These are phyloP conservation scores for Hanseniaspora meyeri DNA, from an alignment of 805 yeast genomes.

Conservation along the genomic window DNA sequence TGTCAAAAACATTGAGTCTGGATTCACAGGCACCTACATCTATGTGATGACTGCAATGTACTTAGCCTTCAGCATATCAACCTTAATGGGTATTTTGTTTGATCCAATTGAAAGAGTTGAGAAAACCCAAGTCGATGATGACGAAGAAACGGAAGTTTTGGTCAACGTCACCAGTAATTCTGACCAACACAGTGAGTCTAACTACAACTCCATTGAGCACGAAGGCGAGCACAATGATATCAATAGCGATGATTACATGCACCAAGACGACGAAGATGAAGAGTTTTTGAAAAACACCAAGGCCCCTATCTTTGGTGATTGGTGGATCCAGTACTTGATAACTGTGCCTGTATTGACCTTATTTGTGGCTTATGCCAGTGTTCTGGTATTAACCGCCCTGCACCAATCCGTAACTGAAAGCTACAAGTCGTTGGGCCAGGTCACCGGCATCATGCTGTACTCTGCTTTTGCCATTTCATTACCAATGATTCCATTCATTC, in stretches of 20 bases:
- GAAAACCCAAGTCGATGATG: not conserved
- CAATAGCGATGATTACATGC: not conserved
- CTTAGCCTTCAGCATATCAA: constrained; percentile 35
- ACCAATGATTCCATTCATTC: constrained; percentile 56
- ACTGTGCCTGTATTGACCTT: constrained; percentile 54
- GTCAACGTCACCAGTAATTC: constrained; percentile 4
- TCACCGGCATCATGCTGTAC: constrained; percentile 29
- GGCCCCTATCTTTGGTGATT: constrained; percentile 43
- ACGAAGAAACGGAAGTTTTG: constrained; percentile 6
- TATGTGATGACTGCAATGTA: constrained; percentile 38
- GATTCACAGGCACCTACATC: constrained; percentile 39
- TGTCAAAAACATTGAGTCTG: constrained; percentile 34
- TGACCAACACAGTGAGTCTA: not conserved
- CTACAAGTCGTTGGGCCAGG: constrained; percentile 29
- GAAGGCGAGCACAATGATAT: constrained; percentile 16
- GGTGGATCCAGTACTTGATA: constrained; percentile 63
- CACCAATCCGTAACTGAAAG: constrained; percentile 66
- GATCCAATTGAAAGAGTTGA: constrained; percentile 21
- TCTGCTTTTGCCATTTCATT: constrained; percentile 31
- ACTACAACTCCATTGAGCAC: constrained; percentile 9
- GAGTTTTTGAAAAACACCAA: not conserved
- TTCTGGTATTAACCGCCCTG: constrained; percentile 47
- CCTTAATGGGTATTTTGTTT: constrained; percentile 38
- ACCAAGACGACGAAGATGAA: constrained; percentile 4
- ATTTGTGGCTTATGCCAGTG: constrained; percentile 41